phyloP scores from a whole-genome alignment of 2,329 filamentous ascomycete species.

The Plectosphaerella sp. region DNA sequence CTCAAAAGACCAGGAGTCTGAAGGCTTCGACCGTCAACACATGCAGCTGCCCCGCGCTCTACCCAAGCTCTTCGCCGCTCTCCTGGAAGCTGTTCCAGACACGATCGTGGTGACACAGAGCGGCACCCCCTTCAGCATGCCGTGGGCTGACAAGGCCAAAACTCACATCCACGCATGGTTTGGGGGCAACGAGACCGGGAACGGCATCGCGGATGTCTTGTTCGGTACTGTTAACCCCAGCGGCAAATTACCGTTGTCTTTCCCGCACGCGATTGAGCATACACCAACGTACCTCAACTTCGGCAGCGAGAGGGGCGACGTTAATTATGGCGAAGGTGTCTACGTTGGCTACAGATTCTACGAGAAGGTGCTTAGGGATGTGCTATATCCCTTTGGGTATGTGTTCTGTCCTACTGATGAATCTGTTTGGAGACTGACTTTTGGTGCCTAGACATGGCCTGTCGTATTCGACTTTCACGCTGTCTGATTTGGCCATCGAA shows the following conservation, averaged over 20 bases:
- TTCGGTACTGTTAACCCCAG: slow-evolving; percentile 71
- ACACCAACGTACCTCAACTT: slow-evolving; percentile 77
- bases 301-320: slow-evolving; percentile 62
- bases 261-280: slow-evolving; percentile 63
- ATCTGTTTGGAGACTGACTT: neutral
- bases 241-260: slow-evolving; percentile 70
- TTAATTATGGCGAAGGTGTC: slow-evolving; percentile 74
- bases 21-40: slow-evolving; percentile 73
- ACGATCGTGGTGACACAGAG: slow-evolving; percentile 73
- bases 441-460: slow-evolving; percentile 54
- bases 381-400: slow-evolving; percentile 70
- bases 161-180: slow-evolving; percentile 77
- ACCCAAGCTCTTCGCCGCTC: slow-evolving; percentile 63
- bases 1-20: slow-evolving; percentile 76
- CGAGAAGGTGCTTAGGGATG: slow-evolving; percentile 60
- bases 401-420: neutral
- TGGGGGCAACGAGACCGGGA: slow-evolving; percentile 81
- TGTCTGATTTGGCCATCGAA: slow-evolving; percentile 49
- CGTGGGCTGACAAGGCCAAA: slow-evolving; percentile 54
- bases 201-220: slow-evolving; percentile 73
- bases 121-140: slow-evolving; percentile 70
- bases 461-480: slow-evolving; percentile 67
- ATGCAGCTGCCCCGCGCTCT: slow-evolving; percentile 72
- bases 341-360: slow-evolving; percentile 81
- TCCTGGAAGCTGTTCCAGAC: slow-evolving; percentile 63